Base-by-base conservation (phyloP, 768 basidiomycete genomes). In the Pluteus cervinus region DNA sequence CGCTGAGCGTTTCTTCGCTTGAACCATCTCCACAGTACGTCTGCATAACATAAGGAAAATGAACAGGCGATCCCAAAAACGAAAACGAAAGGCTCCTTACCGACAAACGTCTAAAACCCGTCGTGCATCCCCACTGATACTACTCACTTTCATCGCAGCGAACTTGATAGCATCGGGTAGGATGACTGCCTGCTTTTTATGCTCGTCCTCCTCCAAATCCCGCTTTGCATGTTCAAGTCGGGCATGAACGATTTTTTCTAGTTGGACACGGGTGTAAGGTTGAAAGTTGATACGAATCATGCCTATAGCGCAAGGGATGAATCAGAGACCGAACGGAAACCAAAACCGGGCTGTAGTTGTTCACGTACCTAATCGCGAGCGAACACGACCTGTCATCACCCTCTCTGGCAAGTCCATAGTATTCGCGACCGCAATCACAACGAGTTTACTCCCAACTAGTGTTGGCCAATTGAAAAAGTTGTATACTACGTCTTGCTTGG, bases 381-480 rank as follows among this genome's bases (percentile, higher is more conserved):
- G 74, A 33, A 98, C 93, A 39, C 94, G 81, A 0, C 91, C 91
- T 3, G 73, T 83, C 79, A 99, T 85, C 8, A 86, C 86, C 30
- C 94, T 73, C 58, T 98, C 94, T 0, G 96, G 96, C 37, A 98
- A 70, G 53, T 98, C 94, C 87, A 96, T 94, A 21, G 94, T 92
- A 55, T 98, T 99, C 5, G 96, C 96, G 1, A 99, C 92, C 0
- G 96, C 94, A 35, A 99, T 76, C 2, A 99, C 96, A 36, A 97
- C 81, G 4, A 99, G 73, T 56, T 86, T 88, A 41, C 90, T 92
- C 14, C 79, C 81, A 0, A 75, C 71, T 35, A 96, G 67, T 3
- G 92, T 94, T 2, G 96, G 96, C 94, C 96, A 99, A 56, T 99
- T 98, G 73, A 98, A 98, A 62, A 99, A 98, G 53, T 97, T 97